A percentile compares a stretch with the other conserved stretches of the same genome.
Conservation (phyloP, 179 eudicot genomes). For the Vitellaria paradoxa region DNA sequence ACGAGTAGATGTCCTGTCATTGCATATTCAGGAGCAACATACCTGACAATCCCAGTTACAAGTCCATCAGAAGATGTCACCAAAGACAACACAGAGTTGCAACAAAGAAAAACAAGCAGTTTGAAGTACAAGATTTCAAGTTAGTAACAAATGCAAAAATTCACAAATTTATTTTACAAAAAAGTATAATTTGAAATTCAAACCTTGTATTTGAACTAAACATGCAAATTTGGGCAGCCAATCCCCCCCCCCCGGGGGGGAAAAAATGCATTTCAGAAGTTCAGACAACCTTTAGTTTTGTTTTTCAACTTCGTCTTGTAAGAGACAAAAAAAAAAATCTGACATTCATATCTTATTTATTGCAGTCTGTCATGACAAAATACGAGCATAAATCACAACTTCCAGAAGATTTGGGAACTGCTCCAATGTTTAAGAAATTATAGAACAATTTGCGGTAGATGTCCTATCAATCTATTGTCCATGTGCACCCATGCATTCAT, state of each 20-base stretch:
- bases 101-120: background rate
- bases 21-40: slow-evolving; percentile 98
- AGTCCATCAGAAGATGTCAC: background rate
- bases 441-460: background rate
- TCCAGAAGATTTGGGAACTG: slow-evolving; percentile 1
- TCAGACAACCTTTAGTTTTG: background rate
- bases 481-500: too few species aligned
- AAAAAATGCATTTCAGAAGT: background rate
- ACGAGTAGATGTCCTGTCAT: slow-evolving; percentile 98
- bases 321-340: background rate
- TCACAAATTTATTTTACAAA: background rate
- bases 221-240: background rate
- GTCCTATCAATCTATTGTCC: background rate
- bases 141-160: background rate
- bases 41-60: slow-evolving; percentile 45
- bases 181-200: background rate
- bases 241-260: background rate
- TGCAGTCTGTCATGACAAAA: background rate
- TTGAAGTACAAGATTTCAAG: too few species aligned
- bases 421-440: background rate
- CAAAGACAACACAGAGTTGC: background rate
- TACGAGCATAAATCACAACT: background rate
- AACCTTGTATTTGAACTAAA: background rate
- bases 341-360: background rate
- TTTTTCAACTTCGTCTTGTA: background rate